Base-by-base conservation (phyloP, 2,329 filamentous ascomycete species). In the Beauveria pseudobassiana region DNA sequence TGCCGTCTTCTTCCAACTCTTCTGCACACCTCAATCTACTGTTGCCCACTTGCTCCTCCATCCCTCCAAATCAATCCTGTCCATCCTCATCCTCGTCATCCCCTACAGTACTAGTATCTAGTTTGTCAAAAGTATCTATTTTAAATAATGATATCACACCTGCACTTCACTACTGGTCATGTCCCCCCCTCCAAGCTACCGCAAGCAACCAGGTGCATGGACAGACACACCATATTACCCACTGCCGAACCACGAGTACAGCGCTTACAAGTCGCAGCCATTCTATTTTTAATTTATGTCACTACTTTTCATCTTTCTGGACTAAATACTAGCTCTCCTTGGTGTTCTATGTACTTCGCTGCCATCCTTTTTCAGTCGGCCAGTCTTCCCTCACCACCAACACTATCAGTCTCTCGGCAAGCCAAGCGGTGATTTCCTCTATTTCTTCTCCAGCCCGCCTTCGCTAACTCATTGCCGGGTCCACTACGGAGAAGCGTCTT, bases 221-320 rank as follows among this genome's bases (percentile, higher is more conserved):
- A 24, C 30, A 42, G 5, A 34, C 28, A 34, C 28, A 34, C 30
- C 34, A 30, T 24, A 28, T 34, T 34, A 34, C 51, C n/a, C 43
- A 42, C 16, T 24, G 12, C n/a, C 46, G 12, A 24, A 53, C 46
- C 30, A n/a, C n/a, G 1, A 34, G 30, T 34, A 34, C 3, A 63
- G 66, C 66, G 65, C 65, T 64, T 66, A 64, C 26, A 54, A 14
- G 24, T 14, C 22, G 52, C 10, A 22, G 43, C 2, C 38, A 9
- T 30, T 40, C 72, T 75, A 74, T 74, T 75, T 73, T 72, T 74
- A 70, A 69, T 72, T 73, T 70, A 68, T 66, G 65, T 69, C 70
- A 61, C 59, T 65, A 69, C 67, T 30, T 49, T 54, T 38, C n/a
- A 26, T 40, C 10, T 46, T 62, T 57, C 9, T 26, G 57, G 61